phyloP scores from a whole-genome alignment of 768 basidiomycete genomes.

The Termitomyces eurrhizus region DNA sequence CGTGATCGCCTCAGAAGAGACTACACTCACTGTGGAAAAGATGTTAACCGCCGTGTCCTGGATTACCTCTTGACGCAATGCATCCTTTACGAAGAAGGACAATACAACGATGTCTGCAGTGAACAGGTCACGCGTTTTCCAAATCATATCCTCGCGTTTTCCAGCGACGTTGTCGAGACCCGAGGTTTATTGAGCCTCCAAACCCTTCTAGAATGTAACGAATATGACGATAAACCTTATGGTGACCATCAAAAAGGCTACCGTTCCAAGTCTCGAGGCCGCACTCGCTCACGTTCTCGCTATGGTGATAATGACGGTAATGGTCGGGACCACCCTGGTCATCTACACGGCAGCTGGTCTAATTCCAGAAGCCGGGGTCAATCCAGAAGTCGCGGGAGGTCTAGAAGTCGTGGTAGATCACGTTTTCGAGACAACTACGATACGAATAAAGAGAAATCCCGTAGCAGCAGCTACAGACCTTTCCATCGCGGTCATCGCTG shows the following conservation, averaged over 20 bases:
- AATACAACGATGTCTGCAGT: slow-evolving; percentile 9
- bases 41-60: slow-evolving; percentile 14
- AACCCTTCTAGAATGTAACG: slow-evolving; percentile 12
- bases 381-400: background rate
- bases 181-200: slow-evolving; percentile 6
- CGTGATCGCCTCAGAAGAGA: slow-evolving; percentile 11
- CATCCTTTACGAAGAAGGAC: slow-evolving; percentile 8
- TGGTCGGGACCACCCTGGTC: background rate
- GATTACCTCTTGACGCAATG: slow-evolving; percentile 15
- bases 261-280: slow-evolving; percentile 6
- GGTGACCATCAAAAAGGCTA: background rate
- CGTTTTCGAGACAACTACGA: background rate
- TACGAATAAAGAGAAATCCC: slow-evolving; percentile 1
- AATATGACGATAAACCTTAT: background rate
- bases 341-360: slow-evolving; percentile 5
- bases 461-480: background rate
- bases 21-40: slow-evolving; percentile 9
- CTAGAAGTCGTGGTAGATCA: slow-evolving; percentile 3
- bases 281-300: slow-evolving; percentile 1
- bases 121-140: slow-evolving; percentile 11
- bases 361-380: background rate
- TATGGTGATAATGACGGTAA: background rate
- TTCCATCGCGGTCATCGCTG: background rate
- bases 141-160: slow-evolving; percentile 13
- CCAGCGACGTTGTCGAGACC: slow-evolving; percentile 1